These are phyloP conservation scores for Piromyces finnis DNA, from an alignment of 192 early-diverging fungal genomes.

Conservation along the genomic window DNA sequence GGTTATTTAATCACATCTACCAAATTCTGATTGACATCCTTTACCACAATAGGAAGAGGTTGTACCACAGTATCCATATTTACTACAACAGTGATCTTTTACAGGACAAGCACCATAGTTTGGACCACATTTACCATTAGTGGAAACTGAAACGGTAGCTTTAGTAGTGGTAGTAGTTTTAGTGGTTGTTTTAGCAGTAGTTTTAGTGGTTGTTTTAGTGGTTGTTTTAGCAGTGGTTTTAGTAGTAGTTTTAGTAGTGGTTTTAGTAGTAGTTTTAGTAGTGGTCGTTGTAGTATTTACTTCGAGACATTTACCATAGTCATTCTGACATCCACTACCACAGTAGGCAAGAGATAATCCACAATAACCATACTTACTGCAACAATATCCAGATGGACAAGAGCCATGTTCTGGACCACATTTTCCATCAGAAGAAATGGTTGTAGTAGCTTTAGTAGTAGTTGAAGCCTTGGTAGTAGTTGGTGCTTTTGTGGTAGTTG, in stretches of 20 bases:
- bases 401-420: background rate
- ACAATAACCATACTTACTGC: background rate
- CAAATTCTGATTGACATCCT: background rate
- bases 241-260: too few species aligned
- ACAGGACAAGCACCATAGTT: background rate
- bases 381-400: background rate
- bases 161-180: background rate
- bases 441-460: too few species aligned
- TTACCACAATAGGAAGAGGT: background rate
- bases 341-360: background rate
- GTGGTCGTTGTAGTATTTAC: too few species aligned
- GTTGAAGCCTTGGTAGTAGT: too few species aligned
- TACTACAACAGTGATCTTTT: background rate
- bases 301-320: background rate
- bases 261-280: background rate
- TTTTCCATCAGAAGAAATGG: background rate
- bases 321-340: background rate
- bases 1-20: background rate
- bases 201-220: background rate
- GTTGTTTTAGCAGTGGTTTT: background rate
- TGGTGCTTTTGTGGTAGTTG: background rate
- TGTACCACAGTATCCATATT: background rate
- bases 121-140: background rate
- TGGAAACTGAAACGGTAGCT: too few species aligned
- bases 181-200: background rate